phyloP scores from a whole-genome alignment of 2,329 filamentous ascomycete genomes.

The Emericellopsis atlantica region DNA sequence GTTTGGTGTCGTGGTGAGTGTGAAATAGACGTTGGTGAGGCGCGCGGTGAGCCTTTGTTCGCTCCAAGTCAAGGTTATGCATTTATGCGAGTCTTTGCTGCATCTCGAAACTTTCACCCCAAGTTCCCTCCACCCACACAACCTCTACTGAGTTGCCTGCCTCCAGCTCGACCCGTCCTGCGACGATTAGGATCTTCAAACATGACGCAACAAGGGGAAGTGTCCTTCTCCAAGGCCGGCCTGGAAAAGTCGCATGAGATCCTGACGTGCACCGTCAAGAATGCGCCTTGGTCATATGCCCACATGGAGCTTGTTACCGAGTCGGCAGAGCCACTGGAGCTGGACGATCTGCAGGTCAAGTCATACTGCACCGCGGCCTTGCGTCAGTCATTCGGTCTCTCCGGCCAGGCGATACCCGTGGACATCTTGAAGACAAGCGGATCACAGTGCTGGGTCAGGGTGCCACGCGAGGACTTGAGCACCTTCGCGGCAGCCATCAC shows the following conservation, averaged over 20 bases:
- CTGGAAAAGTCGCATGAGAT: conserved; percentile 33
- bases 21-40: not conserved
- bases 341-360: conserved; percentile 52
- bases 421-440: conserved; percentile 55
- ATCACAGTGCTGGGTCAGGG: conserved; percentile 47
- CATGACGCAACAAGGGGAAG: conserved; percentile 4
- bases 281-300: conserved; percentile 42
- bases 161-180: too few species aligned
- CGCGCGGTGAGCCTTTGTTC: not conserved
- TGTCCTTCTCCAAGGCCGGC: conserved; percentile 15
- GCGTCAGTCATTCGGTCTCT: conserved; percentile 56
- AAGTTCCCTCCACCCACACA: too few species aligned
- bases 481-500: conserved; percentile 52
- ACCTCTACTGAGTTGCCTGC: too few species aligned
- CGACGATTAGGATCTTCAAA: too few species aligned
- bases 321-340: conserved; percentile 6
- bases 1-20: not conserved
- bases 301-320: conserved; percentile 35
- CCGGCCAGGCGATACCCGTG: conserved; percentile 52
- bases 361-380: conserved; percentile 52
- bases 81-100: not conserved
- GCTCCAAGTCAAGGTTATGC: not conserved
- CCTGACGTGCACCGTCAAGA: conserved; percentile 35
- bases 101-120: too few species aligned
- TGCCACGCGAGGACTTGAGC: conserved; percentile 47